These are phyloP conservation scores for Paramecium pentaurelia DNA, from an alignment of 73 alveolate genomes.

Conservation along the genomic window DNA sequence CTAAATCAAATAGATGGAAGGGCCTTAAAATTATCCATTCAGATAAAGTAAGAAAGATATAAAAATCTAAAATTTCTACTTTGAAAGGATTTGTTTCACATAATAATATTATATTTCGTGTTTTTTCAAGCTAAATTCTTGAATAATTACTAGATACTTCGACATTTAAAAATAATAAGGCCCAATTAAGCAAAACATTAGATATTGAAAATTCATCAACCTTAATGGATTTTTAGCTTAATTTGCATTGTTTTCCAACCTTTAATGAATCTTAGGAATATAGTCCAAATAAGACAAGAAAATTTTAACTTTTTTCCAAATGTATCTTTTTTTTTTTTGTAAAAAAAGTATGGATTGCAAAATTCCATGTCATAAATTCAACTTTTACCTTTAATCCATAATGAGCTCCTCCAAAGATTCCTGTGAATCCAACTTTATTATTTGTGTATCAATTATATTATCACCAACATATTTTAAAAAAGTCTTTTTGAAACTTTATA, in stretches of 20 bases:
- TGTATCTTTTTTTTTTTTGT: background rate
- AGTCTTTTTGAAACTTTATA: slow-evolving; percentile 87
- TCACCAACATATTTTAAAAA: slow-evolving; percentile 72
- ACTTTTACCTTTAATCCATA: slow-evolving; percentile 86
- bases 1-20: background rate
- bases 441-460: slow-evolving; percentile 85
- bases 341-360: slow-evolving; percentile 43
- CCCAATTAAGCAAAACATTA: background rate
- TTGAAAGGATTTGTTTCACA: background rate
- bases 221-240: background rate
- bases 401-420: slow-evolving; percentile 88
- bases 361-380: slow-evolving; percentile 92
- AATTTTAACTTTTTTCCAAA: background rate
- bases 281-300: background rate
- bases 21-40: background rate
- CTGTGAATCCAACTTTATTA: slow-evolving; percentile 89
- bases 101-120: background rate
- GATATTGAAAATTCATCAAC: background rate
- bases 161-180: background rate
- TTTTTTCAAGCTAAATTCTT: background rate
- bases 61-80: background rate
- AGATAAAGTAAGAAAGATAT: background rate
- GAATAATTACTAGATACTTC: background rate
- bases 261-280: background rate
- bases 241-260: background rate